phyloP scores from a whole-genome alignment of 768 basidiomycete species.

The Chalciporus chontae region DNA sequence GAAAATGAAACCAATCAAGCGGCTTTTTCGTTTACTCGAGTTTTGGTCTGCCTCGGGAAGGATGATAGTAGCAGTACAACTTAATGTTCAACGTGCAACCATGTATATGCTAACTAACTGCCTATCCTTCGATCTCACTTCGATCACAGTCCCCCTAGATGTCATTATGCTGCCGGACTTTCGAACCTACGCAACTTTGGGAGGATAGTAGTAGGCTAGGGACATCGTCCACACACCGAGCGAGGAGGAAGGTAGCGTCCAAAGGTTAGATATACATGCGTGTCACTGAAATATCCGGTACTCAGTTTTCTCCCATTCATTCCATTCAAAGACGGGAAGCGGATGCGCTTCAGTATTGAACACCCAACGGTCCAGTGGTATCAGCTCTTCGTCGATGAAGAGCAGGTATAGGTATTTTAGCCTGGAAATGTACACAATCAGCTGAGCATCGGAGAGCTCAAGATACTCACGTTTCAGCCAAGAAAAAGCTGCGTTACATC shows the following conservation, averaged over 20 bases:
- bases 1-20: neutral
- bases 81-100: no score
- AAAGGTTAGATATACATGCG: neutral
- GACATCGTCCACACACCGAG: neutral
- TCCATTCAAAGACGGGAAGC: slow-evolving; percentile 30
- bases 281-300: slow-evolving; percentile 11
- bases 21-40: no score
- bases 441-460: neutral
- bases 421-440: neutral
- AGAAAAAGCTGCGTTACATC: slow-evolving; percentile 36
- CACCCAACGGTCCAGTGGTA: slow-evolving; percentile 34
- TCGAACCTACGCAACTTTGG: no score
- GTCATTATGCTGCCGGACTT: no score
- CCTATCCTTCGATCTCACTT: neutral
- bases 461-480: slow-evolving; percentile 27
- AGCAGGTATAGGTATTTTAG: slow-evolving; percentile 27
- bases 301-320: slow-evolving; percentile 14
- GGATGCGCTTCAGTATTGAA: slow-evolving; percentile 43
- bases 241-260: neutral
- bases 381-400: slow-evolving; percentile 28
- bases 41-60: no score
- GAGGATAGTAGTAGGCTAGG: no score
- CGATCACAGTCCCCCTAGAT: neutral
- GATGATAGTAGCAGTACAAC: no score
- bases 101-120: no score